Percentiles rank a stretch among this genome's conserved stretches.
Conservation (phyloP, 352 stramenopile genomes). For the Pythium vanterpoolii region DNA sequence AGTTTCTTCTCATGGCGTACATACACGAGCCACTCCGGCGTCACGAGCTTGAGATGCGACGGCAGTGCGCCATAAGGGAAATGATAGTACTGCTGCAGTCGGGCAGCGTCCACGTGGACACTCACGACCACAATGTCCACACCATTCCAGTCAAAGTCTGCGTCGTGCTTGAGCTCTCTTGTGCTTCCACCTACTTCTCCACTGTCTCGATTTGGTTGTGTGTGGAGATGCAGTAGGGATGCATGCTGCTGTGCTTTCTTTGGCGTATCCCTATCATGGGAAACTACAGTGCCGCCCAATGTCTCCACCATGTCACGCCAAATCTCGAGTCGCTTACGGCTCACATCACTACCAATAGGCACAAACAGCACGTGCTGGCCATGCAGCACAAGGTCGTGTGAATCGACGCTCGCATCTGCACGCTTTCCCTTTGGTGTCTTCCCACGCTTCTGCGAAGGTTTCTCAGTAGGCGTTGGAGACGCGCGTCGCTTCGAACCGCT, state of each 20-base stretch:
- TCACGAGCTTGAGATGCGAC: conserved; percentile 38
- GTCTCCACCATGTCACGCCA: conserved; percentile 55
- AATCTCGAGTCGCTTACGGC: conserved; percentile 58
- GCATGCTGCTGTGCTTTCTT: conserved; percentile 10
- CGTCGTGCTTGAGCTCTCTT: not conserved
- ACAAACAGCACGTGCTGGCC: conserved; percentile 48
- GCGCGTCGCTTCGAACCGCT: conserved; percentile 4
- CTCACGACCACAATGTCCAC: conserved; percentile 53
- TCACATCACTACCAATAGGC: conserved; percentile 58
- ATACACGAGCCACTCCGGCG: conserved; percentile 65
- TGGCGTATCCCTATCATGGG: conserved; percentile 1
- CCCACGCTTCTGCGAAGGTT: conserved; percentile 18
- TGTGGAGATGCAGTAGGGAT: conserved; percentile 16
- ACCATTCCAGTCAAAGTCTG: conserved; percentile 33
- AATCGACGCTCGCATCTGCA: conserved; percentile 21
- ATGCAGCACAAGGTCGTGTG: conserved; percentile 27
- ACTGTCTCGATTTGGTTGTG: not conserved
- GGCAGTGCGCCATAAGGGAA: conserved; percentile 32
- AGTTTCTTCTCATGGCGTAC: conserved; percentile 42
- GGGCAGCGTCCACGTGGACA: conserved; percentile 35
- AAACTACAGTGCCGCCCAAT: conserved; percentile 42
- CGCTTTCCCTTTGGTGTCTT: conserved; percentile 20
- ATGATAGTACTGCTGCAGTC: conserved; percentile 28
- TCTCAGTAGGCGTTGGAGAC: conserved; percentile 1
- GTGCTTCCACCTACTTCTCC: not conserved